Conservation (phyloP, 257 asterid genomes). For the Nicotiana paniculata region DNA sequence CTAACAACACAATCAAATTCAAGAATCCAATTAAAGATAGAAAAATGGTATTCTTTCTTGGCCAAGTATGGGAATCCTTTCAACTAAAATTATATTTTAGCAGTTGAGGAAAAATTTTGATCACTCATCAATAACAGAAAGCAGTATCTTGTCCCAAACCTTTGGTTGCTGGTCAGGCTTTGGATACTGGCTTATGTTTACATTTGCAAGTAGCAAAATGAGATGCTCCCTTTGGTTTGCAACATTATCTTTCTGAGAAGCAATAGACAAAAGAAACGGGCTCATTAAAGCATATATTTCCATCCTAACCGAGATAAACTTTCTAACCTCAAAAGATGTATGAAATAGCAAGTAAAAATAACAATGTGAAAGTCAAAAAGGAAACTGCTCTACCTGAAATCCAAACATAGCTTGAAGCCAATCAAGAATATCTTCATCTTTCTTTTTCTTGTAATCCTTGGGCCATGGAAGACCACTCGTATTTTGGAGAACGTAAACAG, state of each 20-base stretch:
- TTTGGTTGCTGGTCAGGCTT: conserved; percentile 97
- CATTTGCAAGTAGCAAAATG: conserved; percentile 92
- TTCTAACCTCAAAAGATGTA: background rate
- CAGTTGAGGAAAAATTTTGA: background rate
- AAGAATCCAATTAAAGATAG: background rate
- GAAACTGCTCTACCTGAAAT: conserved; percentile 56
- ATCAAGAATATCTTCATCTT: conserved; percentile 96
- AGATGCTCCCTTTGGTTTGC: conserved; percentile 98
- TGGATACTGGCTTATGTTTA: conserved; percentile 91
- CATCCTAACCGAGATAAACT: background rate
- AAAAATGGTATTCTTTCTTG: background rate
- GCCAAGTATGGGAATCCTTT: background rate
- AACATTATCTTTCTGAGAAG: conserved; percentile 83
- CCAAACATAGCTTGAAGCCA: conserved; percentile 99
- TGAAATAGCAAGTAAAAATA: background rate
- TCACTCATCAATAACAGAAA: background rate
- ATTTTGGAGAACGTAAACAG: conserved; percentile 81
- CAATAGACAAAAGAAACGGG: conserved; percentile 3
- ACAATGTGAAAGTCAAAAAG: background rate
- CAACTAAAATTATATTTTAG: background rate
- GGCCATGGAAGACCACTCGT: conserved; percentile 99
- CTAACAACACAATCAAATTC: background rate
- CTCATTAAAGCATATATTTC: conserved; percentile 11
- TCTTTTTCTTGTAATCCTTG: conserved; percentile 91
- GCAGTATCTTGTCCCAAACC: conserved; percentile 40